Conservation (phyloP, 192 early-diverging fungal species). For the Haplosporangium gracile region DNA sequence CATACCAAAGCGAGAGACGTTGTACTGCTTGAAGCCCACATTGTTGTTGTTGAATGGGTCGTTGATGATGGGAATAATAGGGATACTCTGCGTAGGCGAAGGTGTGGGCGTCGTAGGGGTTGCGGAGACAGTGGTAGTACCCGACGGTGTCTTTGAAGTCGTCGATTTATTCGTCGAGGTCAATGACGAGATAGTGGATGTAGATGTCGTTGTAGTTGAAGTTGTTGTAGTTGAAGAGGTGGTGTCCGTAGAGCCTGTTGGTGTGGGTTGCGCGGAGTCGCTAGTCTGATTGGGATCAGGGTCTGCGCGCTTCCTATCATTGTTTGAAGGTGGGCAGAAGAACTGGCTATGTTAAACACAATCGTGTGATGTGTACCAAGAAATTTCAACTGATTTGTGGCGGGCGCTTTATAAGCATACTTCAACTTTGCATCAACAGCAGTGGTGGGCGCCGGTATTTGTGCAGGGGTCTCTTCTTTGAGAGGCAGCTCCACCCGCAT, state of each 20-base stretch:
- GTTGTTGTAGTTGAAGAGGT: background rate
- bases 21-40: conserved; percentile 11
- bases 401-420: background rate
- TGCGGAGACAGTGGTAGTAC: background rate
- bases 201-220: background rate
- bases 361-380: too few relatives aligned
- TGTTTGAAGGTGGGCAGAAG: background rate
- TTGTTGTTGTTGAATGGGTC: conserved; percentile 29
- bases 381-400: too few relatives aligned
- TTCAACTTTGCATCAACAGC: background rate
- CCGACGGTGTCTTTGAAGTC: background rate
- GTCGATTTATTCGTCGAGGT: background rate
- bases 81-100: background rate
- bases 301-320: background rate
- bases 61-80: conserved; percentile 26
- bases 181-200: background rate
- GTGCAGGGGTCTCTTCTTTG: background rate
- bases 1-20: conserved; percentile 39
- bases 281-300: background rate
- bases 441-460: background rate
- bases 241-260: background rate
- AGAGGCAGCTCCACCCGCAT: background rate
- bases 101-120: background rate
- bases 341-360: too few relatives aligned
- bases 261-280: background rate